These are phyloP conservation scores for Wickerhamomyces sydowiorum DNA, from an alignment of 805 yeast species.

Conservation along the genomic window DNA sequence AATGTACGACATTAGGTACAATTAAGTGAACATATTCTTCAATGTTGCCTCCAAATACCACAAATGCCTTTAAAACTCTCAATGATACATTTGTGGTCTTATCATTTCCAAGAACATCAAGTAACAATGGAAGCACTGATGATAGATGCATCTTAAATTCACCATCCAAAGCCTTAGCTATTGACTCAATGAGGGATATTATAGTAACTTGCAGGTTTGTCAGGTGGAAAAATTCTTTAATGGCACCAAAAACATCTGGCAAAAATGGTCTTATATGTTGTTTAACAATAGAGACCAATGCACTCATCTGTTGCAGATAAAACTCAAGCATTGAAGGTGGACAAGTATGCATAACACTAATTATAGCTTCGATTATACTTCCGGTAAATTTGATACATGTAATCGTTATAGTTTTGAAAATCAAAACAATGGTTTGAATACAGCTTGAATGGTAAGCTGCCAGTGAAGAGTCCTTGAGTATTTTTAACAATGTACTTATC, in stretches of 20 bases:
- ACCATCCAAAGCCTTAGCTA: conserved; percentile 82
- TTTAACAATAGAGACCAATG: conserved; percentile 73
- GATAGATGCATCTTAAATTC: conserved; percentile 87
- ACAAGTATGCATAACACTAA: conserved; percentile 77
- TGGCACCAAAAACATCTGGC: conserved; percentile 64
- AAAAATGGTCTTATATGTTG: conserved; percentile 86
- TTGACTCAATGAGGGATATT: conserved; percentile 72
- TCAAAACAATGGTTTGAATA: conserved; percentile 89
- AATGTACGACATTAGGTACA: conserved; percentile 76
- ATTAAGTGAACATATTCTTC: conserved; percentile 86
- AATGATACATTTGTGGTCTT: conserved; percentile 59
- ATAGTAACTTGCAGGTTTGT: conserved; percentile 72
- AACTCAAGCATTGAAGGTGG: conserved; percentile 77
- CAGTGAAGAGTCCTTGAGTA: conserved; percentile 78
- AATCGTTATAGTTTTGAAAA: conserved; percentile 82
- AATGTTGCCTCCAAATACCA: conserved; percentile 78
- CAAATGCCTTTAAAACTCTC: conserved; percentile 76
- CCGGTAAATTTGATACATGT: conserved; percentile 87
- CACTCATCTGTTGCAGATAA: conserved; percentile 83
- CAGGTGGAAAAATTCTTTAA: conserved; percentile 64
- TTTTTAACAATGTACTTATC: conserved; percentile 74
- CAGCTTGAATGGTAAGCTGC: conserved; percentile 86
- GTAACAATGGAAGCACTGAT: conserved; percentile 65
- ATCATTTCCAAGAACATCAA: conserved; percentile 73
- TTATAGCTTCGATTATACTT: conserved; percentile 82